These are phyloP conservation scores for Ophiosphaerella korrae DNA, from an alignment of 2,329 filamentous ascomycete species.

Conservation along the genomic window DNA sequence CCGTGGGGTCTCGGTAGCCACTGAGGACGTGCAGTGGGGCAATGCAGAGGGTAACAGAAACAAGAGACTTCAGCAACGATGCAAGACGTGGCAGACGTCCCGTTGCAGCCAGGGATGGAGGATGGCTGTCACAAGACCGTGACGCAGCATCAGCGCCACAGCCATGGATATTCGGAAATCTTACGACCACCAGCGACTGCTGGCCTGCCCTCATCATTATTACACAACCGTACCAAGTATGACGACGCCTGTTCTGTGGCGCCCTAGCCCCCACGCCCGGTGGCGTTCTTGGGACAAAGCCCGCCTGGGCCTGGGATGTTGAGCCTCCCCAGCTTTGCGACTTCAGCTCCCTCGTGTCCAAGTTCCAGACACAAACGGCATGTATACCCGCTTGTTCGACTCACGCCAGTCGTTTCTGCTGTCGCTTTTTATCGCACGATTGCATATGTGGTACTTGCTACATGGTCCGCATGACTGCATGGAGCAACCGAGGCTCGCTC, in stretches of 20 bases:
- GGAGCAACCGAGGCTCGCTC: background rate
- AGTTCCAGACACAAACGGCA: background rate
- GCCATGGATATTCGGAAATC: constrained; percentile 15
- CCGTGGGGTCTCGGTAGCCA: constrained; percentile 13
- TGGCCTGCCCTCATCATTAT: constrained; percentile 15
- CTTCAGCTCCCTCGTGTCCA: background rate
- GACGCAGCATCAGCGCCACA: constrained; percentile 28
- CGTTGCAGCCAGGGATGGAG: constrained; percentile 9
- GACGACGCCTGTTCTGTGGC: constrained; percentile 14
- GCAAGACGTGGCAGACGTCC: constrained; percentile 42
- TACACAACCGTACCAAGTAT: constrained; percentile 10
- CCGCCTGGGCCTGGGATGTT: constrained; percentile 4
- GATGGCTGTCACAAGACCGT: constrained; percentile 32
- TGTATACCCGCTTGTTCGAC: background rate
- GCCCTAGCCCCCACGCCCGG: constrained; percentile 23
- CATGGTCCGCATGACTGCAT: constrained; percentile 3
- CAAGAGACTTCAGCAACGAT: constrained; percentile 18
- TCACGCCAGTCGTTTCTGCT: constrained; percentile 2
- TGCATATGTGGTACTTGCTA: background rate
- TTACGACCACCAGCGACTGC: constrained; percentile 8
- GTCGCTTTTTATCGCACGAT: background rate
- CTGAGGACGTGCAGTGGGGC: constrained; percentile 19
- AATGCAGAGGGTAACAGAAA: constrained; percentile 32
- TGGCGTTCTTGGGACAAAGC: constrained; percentile 25
- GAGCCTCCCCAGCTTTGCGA: constrained; percentile 23